Evolutionary conservation across 805 yeast species (phyloP), one percentile per base, ranked within the genome.

Genomic region (Candida silvatica): DNA sequence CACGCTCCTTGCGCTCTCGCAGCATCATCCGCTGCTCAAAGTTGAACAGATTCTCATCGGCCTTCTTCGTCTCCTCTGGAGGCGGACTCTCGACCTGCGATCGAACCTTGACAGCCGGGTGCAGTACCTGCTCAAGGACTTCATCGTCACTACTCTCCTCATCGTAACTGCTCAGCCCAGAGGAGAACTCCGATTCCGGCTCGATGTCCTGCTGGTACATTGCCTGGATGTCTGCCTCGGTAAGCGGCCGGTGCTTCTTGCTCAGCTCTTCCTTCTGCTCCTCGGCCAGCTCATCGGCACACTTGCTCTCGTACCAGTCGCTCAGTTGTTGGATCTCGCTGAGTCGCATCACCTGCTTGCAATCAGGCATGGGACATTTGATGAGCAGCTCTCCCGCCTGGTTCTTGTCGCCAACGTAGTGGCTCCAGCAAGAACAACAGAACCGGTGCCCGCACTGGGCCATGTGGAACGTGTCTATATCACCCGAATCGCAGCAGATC

Each of bases 391-490:
- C 76, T 17, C 54, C 54, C 35, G 49, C 32, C 62, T 41, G 34
- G 37, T 63, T 43, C 37, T 67, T 64, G 32, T 66, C 71, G 5
- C 59, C 48, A 15, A 81, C 59, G 51, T 85, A 88, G 23, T 64
- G 65, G 12, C 59, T 49, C 52, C 80, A 88, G 54, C 98, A 90
- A 9, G 59, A 61, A 2, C 62, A 45, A 52, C 98, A 92, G 45
- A 64, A 81, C 34, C 61, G 63, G 54, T 90, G 96, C 6, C 66
- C 68, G 55, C 97, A 92, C 12, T 66, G 66, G 14, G 37, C 22
- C 12, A 85, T 54, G 3, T 67, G 56, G 46, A 75, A 83, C 2
- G 61, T 56, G 6, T 39, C 35, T 22, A 59, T 36, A 2, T 29
- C 67, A 46, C 38, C 56, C 37, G 47, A 49, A 17, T 79, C 80